Percentiles rank a stretch among this genome's conserved stretches.
Evolutionary conservation across 768 basidiomycete species (phyloP).

Genomic region (Pluteus cervinus): DNA sequence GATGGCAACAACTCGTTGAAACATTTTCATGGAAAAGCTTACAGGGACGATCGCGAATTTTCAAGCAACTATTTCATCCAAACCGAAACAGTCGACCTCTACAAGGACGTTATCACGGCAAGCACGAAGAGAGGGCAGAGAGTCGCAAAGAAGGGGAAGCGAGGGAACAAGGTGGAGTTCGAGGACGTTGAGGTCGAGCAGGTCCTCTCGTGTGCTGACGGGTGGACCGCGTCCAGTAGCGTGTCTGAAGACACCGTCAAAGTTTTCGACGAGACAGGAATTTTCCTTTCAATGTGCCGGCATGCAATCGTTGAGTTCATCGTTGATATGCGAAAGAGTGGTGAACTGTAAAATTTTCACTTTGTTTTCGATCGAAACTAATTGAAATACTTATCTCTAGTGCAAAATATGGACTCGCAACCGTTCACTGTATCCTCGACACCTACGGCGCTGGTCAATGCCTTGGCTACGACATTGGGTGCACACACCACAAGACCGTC

Average conservation of each 20-base stretch:
- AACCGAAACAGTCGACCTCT: slow-evolving; percentile 19
- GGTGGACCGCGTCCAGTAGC: no score
- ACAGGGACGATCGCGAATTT: no score
- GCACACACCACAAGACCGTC: background rate
- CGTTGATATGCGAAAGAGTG: slow-evolving; percentile 5
- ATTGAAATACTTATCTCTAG: background rate
- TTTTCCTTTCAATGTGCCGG: slow-evolving; percentile 9
- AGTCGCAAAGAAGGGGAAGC: no score
- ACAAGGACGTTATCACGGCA: slow-evolving; percentile 26
- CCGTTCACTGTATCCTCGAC: background rate
- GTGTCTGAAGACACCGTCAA: no score
- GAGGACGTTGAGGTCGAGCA: no score
- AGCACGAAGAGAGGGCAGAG: no score
- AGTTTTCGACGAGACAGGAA: slow-evolving; percentile 11
- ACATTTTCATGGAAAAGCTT: no score
- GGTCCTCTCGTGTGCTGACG: no score
- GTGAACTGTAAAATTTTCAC: background rate
- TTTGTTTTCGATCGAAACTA: background rate
- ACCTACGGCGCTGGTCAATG: background rate
- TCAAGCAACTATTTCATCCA: background rate
- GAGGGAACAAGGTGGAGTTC: no score
- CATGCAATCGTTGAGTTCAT: slow-evolving; percentile 7
- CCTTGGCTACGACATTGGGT: slow-evolving; percentile 1
- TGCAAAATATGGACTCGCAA: background rate
- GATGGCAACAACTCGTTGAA: slow-evolving; percentile 4